Base-by-base conservation (phyloP, 345 rosid species). In the Linum lewisii region DNA sequence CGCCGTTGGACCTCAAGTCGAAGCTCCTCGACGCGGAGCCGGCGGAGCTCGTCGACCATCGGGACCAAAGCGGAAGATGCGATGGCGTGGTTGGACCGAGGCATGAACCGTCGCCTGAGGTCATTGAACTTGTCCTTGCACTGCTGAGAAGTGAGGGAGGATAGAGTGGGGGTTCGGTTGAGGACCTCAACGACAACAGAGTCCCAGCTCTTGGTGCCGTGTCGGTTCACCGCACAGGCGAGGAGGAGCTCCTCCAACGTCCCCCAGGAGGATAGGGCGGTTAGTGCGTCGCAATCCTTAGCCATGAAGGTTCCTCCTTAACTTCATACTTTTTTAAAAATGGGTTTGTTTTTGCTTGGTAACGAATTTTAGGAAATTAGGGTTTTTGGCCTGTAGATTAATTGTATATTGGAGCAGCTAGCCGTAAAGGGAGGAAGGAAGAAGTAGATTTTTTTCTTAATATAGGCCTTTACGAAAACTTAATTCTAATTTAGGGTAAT, bases 191-290 rank as follows among this genome's bases (percentile, higher is more conserved):
- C 38, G n/a, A 83, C 81, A 68, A 84, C 73, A 61, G 82, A 70
- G 60, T 66, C 77, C 87, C 90, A 84, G 53, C 76, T 70, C 21
- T 78, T 71, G 11, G 67, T 59, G 29, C 85, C 87, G 71, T 79
- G 69, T 7, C 87, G 85, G 70, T 65, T 78, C 4, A 84, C 90
- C 69, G 87, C 90, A 74, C 77, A 79, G 32, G 89, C 89, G 2
- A 87, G 69, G 65, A 87, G 63, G 21, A 87, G 66, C 80, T 87
- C 95, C 78, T 85, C 92, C 65, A 65, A 78, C 68, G 92, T 77
- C 16, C 78, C 79, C 87, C 85, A 84, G 10, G 57, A 21, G 20
- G 55, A 34, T 8, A 13, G 45, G 36, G 49, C 51, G 66, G 24
- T 32, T 25, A 24, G 5, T 22, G n/a, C 20, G 66, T 14, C 21